These are phyloP conservation scores for Sarocladiaceae sp. DNA, from an alignment of 2,329 filamentous ascomycete species.

Conservation along the genomic window DNA sequence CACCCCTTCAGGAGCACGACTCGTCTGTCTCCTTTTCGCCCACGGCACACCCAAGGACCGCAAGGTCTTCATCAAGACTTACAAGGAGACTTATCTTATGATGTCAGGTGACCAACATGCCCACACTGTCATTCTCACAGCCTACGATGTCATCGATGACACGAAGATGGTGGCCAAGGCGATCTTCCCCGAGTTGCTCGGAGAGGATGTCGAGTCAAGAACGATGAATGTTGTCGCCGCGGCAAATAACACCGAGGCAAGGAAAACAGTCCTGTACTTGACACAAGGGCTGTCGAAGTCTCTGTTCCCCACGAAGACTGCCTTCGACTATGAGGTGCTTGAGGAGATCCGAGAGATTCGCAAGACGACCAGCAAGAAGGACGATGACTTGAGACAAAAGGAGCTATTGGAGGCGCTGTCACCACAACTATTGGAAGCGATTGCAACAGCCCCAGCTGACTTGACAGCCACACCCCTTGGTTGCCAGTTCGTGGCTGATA, in stretches of 20 bases:
- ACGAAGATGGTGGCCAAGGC: conserved; percentile 83
- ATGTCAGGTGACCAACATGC: conserved; percentile 79
- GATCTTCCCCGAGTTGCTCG: conserved; percentile 82
- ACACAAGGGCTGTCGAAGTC: conserved; percentile 64
- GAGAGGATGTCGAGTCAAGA: conserved; percentile 60
- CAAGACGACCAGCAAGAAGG: conserved; percentile 87
- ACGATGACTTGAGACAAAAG: conserved; percentile 66
- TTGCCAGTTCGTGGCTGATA: conserved; percentile 80
- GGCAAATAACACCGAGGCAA: conserved; percentile 61
- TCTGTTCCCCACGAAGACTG: conserved; percentile 56
- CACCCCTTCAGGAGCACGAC: conserved; percentile 78
- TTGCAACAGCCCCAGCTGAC: conserved; percentile 62
- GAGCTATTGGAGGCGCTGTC: conserved; percentile 75
- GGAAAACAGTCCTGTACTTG: conserved; percentile 72
- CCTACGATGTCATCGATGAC: conserved; percentile 90
- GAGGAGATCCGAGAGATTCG: conserved; percentile 76
- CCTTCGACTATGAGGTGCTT: conserved; percentile 64
- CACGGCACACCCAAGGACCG: conserved; percentile 89
- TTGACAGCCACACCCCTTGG: conserved; percentile 76
- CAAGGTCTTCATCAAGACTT: conserved; percentile 80
- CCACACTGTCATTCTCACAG: conserved; percentile 76
- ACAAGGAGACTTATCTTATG: conserved; percentile 82
- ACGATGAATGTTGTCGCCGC: conserved; percentile 60
- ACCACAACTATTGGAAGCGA: conserved; percentile 68
- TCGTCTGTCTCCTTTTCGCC: conserved; percentile 78